These are phyloP conservation scores for Blastomyces emzantsi DNA, from an alignment of 2,329 filamentous ascomycete genomes.

Conservation along the genomic window DNA sequence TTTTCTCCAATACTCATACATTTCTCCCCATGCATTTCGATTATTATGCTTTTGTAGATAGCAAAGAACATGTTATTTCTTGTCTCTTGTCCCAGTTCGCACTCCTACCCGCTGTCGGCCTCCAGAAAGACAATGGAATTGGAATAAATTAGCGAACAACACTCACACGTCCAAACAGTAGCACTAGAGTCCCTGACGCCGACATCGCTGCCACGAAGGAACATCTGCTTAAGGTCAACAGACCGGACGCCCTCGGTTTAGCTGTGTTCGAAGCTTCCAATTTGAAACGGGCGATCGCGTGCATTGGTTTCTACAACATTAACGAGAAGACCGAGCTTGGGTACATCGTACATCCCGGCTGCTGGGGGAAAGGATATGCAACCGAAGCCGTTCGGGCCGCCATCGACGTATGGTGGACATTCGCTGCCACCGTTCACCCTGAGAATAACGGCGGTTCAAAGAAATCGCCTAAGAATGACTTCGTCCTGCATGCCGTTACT, in stretches of 20 bases:
- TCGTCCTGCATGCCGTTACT: not conserved
- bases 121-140: not conserved
- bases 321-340: slow-evolving; percentile 18
- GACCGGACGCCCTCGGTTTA: slow-evolving; percentile 14
- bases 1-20: slow-evolving; percentile 14
- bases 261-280: slow-evolving; percentile 15
- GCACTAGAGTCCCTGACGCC: slow-evolving; percentile 9
- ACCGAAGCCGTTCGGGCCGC: slow-evolving; percentile 21
- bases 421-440: slow-evolving; percentile 8
- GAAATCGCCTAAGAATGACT: not conserved
- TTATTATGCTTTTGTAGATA: not conserved
- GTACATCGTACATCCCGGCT: slow-evolving; percentile 21
- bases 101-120: not conserved
- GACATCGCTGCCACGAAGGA: slow-evolving; percentile 8
- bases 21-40: not conserved
- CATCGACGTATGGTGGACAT: slow-evolving; percentile 21
- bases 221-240: not conserved
- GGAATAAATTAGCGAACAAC: not conserved
- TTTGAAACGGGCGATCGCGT: slow-evolving; percentile 15
- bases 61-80: not conserved
- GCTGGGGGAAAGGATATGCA: slow-evolving; percentile 21
- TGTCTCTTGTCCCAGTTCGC: not conserved
- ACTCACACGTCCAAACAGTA: slow-evolving; percentile 3
- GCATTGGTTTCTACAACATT: slow-evolving; percentile 18
- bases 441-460: not conserved